Evolutionary conservation across 2,329 filamentous ascomycete species (phyloP).

Genomic region (Penicillium sp.): DNA sequence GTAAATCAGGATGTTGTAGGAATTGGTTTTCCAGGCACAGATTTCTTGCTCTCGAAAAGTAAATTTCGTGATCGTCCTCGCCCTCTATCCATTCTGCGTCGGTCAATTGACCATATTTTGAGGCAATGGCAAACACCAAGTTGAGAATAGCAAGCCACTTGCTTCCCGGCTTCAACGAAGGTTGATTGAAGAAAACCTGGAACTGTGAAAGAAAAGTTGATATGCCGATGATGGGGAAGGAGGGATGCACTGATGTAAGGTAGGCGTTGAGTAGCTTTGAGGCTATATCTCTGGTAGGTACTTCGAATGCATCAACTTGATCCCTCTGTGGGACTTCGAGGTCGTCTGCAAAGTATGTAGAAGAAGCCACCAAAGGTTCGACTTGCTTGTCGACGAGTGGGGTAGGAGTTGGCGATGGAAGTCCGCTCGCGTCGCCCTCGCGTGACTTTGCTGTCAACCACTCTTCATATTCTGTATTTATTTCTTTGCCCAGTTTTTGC

Average conservation of each 20-base stretch:
- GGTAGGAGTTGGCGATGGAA: slow-evolving; percentile 25
- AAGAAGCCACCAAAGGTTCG: slow-evolving; percentile 24
- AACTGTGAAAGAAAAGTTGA: slow-evolving; percentile 40
- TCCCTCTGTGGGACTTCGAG: slow-evolving; percentile 32
- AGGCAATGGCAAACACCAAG: slow-evolving; percentile 40
- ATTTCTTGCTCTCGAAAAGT: slow-evolving; percentile 37
- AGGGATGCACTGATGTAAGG: slow-evolving; percentile 38
- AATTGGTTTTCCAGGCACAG: slow-evolving; percentile 37
- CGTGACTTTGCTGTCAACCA: slow-evolving; percentile 13
- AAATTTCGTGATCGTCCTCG: slow-evolving; percentile 35
- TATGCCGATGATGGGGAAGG: slow-evolving; percentile 41
- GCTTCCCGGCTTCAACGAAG: slow-evolving; percentile 31
- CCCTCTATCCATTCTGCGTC: slow-evolving; percentile 33
- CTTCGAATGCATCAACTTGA: slow-evolving; percentile 30
- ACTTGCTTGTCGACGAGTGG: slow-evolving; percentile 17
- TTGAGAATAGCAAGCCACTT: slow-evolving; percentile 43
- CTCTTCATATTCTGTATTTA: slow-evolving; percentile 21
- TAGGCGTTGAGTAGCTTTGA: slow-evolving; percentile 38
- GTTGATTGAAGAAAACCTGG: slow-evolving; percentile 32
- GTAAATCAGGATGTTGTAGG: slow-evolving; percentile 38
- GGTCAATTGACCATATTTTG: slow-evolving; percentile 36
- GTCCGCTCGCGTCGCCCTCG: slow-evolving; percentile 16
- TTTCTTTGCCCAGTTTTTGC: slow-evolving; percentile 33
- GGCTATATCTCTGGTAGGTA: slow-evolving; percentile 35
- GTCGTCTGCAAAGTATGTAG: slow-evolving; percentile 39